Percentiles rank a stretch among this genome's conserved stretches.
Evolutionary conservation across 2,329 filamentous ascomycete genomes (phyloP).

Genomic region (Colletotrichum cuscutae): DNA sequence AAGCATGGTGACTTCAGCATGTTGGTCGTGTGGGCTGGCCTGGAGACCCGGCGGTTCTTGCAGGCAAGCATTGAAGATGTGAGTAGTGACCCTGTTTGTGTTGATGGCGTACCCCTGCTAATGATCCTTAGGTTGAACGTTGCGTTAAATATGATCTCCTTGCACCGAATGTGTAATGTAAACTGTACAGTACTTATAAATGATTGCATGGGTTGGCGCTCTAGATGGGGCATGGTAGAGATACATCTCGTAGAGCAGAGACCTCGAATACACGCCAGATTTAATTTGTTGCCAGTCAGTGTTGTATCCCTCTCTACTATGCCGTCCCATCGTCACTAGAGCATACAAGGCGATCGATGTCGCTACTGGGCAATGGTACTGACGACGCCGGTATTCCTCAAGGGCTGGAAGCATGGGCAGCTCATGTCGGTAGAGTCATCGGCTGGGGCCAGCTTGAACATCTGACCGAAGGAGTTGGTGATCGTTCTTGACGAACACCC

Average conservation of each 20-base stretch:
- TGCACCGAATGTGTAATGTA: constrained; percentile 80
- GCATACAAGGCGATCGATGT: too few species aligned
- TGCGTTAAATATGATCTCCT: constrained; percentile 93
- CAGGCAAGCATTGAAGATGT: constrained; percentile 91
- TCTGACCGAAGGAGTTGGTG: too few species aligned
- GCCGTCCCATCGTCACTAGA: too few species aligned
- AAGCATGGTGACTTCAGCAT: constrained; percentile 83
- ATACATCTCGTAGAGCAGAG: constrained; percentile 22
- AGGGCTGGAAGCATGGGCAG: too few species aligned
- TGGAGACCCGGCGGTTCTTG: constrained; percentile 89
- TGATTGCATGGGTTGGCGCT: constrained; percentile 24
- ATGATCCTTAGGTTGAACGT: constrained; percentile 72
- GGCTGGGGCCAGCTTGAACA: too few species aligned
- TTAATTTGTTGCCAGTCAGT: background rate
- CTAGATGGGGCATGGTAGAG: constrained; percentile 11
- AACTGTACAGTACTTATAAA: constrained; percentile 30
- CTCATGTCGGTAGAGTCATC: too few species aligned
- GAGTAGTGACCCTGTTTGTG: constrained; percentile 47
- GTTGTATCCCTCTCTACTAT: background rate
- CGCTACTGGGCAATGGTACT: too few species aligned
- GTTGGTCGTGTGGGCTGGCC: constrained; percentile 89
- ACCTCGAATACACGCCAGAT: constrained; percentile 11
- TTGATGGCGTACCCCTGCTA: constrained; percentile 24
- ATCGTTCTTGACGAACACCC: too few species aligned
- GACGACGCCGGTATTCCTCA: too few species aligned